These are phyloP conservation scores for Pleurotus platypus DNA, from an alignment of 768 basidiomycete genomes.

Conservation along the genomic window DNA sequence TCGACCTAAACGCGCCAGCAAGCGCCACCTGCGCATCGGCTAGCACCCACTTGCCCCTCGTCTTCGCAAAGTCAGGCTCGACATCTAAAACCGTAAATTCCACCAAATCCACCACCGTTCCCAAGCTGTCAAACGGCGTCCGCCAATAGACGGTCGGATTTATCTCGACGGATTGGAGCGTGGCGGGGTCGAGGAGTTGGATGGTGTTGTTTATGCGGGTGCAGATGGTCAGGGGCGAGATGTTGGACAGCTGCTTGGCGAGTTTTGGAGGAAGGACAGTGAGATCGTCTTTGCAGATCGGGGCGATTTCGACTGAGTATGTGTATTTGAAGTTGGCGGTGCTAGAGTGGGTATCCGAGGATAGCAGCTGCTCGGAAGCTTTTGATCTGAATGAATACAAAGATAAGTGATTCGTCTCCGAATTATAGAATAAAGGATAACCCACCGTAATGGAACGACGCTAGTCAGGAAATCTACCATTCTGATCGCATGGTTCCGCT, in stretches of 20 bases:
- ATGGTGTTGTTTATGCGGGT: slow-evolving; percentile 89
- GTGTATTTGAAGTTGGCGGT: slow-evolving; percentile 98
- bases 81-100: slow-evolving; percentile 96
- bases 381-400: slow-evolving; percentile 58
- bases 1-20: slow-evolving; percentile 72
- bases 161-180: slow-evolving; percentile 81
- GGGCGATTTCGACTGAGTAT: slow-evolving; percentile 95
- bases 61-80: slow-evolving; percentile 64
- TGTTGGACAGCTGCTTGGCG: slow-evolving; percentile 82
- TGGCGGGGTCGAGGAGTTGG: slow-evolving; percentile 86
- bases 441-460: slow-evolving; percentile 85
- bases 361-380: slow-evolving; percentile 90
- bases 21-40: slow-evolving; percentile 83
- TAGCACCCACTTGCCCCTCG: slow-evolving; percentile 78
- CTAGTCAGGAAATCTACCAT: slow-evolving; percentile 93
- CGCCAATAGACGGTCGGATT: slow-evolving; percentile 85
- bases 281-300: slow-evolving; percentile 97
- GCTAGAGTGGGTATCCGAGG: slow-evolving; percentile 85
- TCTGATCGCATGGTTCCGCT: slow-evolving; percentile 87
- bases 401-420: slow-evolving; percentile 5
- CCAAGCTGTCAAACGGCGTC: slow-evolving; percentile 81
- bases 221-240: slow-evolving; percentile 84
- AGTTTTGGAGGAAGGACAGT: slow-evolving; percentile 84
- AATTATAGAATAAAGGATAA: slow-evolving; percentile 5
- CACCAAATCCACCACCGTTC: slow-evolving; percentile 78